Evolutionary conservation across 768 basidiomycete species (phyloP).

Genomic region (Cystofilobasidium bisporidii): DNA sequence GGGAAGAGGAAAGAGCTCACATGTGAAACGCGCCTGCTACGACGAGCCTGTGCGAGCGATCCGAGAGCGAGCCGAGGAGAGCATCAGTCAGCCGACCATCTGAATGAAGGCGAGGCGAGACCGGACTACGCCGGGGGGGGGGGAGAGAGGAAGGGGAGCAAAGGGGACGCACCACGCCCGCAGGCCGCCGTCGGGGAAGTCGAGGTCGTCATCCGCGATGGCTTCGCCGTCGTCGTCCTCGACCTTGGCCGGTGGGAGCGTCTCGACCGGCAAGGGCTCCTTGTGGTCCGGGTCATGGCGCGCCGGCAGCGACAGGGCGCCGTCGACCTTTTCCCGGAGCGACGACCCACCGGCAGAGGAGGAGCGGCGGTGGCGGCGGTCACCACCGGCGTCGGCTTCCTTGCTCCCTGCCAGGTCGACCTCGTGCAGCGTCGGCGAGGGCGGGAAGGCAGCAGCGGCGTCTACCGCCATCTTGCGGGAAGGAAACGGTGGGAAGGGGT

Average conservation of each 20-base stretch:
- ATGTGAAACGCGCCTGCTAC: constrained; percentile 2
- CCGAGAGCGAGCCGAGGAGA: background rate
- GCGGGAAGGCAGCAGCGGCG: background rate
- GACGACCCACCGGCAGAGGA: background rate
- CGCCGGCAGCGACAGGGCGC: background rate
- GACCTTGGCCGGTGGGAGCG: too few species aligned
- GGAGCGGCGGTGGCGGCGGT: too few species aligned
- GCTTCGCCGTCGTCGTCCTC: background rate
- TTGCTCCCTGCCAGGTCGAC: background rate
- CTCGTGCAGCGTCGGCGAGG: constrained; percentile 3
- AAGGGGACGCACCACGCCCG: background rate
- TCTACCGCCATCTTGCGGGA: background rate
- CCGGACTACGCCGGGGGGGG: too few species aligned
- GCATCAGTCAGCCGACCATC: background rate
- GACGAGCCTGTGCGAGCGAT: background rate
- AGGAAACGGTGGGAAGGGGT: background rate
- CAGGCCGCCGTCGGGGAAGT: constrained; percentile 8
- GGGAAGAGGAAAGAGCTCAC: too few species aligned
- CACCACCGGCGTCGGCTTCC: too few species aligned
- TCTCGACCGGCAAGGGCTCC: background rate
- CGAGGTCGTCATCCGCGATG: background rate
- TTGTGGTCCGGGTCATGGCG: background rate
- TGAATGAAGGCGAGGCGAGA: too few species aligned
- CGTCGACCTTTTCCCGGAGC: background rate
- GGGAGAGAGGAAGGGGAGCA: background rate